These are phyloP conservation scores for Beauveria bassiana DNA, from an alignment of 2,329 filamentous ascomycete genomes.

Conservation along the genomic window DNA sequence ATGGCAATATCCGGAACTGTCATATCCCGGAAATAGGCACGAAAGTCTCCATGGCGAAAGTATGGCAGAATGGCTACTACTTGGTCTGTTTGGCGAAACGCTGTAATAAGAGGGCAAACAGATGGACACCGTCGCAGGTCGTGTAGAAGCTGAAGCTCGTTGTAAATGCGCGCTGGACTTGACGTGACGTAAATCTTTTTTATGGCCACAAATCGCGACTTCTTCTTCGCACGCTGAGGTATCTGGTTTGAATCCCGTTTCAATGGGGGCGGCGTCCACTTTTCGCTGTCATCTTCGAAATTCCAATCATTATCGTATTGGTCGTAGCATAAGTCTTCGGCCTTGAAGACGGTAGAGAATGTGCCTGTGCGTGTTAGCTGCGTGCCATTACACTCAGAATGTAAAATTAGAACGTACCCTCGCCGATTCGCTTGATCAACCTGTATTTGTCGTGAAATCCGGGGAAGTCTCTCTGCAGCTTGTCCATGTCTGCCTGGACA, in stretches of 20 bases:
- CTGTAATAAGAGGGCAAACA: constrained; percentile 92
- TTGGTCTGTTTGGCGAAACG: constrained; percentile 91
- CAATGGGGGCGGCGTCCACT: constrained; percentile 62
- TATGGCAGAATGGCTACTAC: constrained; percentile 92
- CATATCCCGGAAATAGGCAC: constrained; percentile 89
- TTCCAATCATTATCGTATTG: constrained; percentile 85
- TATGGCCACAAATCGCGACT: constrained; percentile 79
- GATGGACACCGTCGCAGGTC: constrained; percentile 75
- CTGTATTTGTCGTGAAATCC: constrained; percentile 80
- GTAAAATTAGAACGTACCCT: constrained; percentile 51
- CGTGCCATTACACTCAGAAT: neutral
- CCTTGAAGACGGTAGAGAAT: constrained; percentile 98
- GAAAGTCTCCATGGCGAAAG: constrained; percentile 91
- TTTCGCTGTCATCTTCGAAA: constrained; percentile 55
- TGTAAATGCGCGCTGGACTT: constrained; percentile 85
- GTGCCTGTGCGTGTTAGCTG: constrained; percentile 55
- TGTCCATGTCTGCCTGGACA: constrained; percentile 80
- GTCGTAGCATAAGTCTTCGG: constrained; percentile 83
- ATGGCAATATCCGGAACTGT: constrained; percentile 76
- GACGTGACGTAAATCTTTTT: constrained; percentile 99
- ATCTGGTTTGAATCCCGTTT: constrained; percentile 40
- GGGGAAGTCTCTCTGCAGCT: constrained; percentile 72
- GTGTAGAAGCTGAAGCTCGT: constrained; percentile 88
- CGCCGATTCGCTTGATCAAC: constrained; percentile 92
- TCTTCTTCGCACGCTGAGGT: constrained; percentile 23